A percentile compares a stretch with the other conserved stretches of the same genome.
phyloP scores from a whole-genome alignment of 2,329 filamentous ascomycete species.

The Allantophomopsis lycopodina region DNA sequence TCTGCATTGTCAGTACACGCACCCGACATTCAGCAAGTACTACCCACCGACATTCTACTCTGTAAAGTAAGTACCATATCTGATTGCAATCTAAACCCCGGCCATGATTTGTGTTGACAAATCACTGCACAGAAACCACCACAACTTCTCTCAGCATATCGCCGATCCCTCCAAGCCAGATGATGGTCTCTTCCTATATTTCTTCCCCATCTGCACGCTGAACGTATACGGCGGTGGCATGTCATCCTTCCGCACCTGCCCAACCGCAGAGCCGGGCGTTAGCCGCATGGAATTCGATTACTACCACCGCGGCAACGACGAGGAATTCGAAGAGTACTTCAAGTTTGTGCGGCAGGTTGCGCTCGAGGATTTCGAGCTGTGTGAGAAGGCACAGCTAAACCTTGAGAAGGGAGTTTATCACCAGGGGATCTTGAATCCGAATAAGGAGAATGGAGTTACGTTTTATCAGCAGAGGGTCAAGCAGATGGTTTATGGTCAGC shows the following conservation, averaged over 20 bases:
- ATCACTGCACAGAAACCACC: constrained; percentile 24
- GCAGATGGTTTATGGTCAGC: constrained; percentile 12
- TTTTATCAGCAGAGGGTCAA: constrained; percentile 22
- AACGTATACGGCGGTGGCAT: constrained; percentile 40
- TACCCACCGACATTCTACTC: constrained; percentile 41
- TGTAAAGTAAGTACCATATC: constrained; percentile 19
- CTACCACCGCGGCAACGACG: constrained; percentile 32
- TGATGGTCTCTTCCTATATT: constrained; percentile 41
- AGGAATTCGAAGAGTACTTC: constrained; percentile 42
- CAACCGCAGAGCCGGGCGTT: constrained; percentile 30
- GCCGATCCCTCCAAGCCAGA: constrained; percentile 35
- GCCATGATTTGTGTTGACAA: too few species aligned
- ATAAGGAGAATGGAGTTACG: constrained; percentile 38
- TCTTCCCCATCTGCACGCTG: constrained; percentile 29
- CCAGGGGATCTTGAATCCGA: constrained; percentile 39
- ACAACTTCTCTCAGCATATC: constrained; percentile 40
- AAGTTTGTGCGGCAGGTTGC: constrained; percentile 41
- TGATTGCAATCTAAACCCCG: too few species aligned
- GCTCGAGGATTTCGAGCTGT: constrained; percentile 40
- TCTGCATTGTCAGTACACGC: constrained; percentile 43
- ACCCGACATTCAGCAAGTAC: constrained; percentile 37
- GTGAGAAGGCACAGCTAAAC: constrained; percentile 39
- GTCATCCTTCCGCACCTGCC: constrained; percentile 40
- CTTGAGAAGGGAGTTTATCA: constrained; percentile 36
- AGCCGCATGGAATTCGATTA: constrained; percentile 46